Conservation (phyloP, 306 rosid species). For the Malus orientalis region DNA sequence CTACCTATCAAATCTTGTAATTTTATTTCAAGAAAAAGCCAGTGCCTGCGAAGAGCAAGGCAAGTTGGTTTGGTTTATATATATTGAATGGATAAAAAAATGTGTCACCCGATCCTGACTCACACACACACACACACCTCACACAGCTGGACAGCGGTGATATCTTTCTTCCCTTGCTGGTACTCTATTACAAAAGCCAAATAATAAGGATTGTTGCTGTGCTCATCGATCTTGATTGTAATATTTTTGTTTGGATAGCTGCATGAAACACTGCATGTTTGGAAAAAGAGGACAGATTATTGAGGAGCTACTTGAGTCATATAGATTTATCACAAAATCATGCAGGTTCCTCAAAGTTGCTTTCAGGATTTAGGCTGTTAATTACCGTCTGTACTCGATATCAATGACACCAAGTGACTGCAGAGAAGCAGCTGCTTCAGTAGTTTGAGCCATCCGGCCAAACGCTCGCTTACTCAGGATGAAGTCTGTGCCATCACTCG, state of each 20-base stretch:
- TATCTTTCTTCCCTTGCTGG: conserved; percentile 85
- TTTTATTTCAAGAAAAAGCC: too few relatives aligned
- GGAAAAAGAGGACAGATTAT: conserved; percentile 1
- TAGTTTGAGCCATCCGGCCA: conserved; percentile 56
- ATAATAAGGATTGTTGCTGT: conserved; percentile 57
- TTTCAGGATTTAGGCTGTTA: conserved; percentile 10
- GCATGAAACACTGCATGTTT: conserved; percentile 61
- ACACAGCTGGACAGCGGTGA: conserved; percentile 82
- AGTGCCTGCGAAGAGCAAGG: too few relatives aligned
- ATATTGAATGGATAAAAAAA: too few relatives aligned
- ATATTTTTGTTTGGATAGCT: conserved; percentile 78
- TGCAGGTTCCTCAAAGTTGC: not conserved
- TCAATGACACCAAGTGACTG: conserved; percentile 53
- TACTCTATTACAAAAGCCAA: conserved; percentile 77
- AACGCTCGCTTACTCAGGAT: conserved; percentile 71
- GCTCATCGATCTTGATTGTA: conserved; percentile 67
- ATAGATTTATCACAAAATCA: too few relatives aligned
- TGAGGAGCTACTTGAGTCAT: conserved; percentile 1
- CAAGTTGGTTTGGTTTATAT: too few relatives aligned
- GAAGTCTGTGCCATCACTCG: conserved; percentile 55
- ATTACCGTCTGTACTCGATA: conserved; percentile 60
- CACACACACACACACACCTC: conserved; percentile 36
- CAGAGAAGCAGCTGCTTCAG: conserved; percentile 45
- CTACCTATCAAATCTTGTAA: too few relatives aligned
- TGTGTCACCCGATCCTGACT: too few relatives aligned